Conservation (phyloP, 2,329 filamentous ascomycete genomes). For the Cephalotrichum gorgonifer region DNA sequence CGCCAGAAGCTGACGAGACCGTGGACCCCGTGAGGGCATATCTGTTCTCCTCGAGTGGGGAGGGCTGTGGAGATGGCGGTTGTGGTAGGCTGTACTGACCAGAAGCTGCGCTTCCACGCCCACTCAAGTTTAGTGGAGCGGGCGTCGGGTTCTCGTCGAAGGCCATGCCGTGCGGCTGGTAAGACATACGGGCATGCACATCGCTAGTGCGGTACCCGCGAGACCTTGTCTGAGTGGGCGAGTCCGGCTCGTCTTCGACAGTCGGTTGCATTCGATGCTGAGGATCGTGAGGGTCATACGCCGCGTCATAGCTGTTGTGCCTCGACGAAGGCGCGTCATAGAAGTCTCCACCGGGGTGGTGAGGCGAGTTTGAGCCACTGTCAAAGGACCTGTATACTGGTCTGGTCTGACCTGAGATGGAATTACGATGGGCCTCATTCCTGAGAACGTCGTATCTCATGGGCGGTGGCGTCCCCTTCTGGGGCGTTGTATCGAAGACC, state of each 20-base stretch:
- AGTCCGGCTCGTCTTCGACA: constrained; percentile 54
- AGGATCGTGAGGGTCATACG: constrained; percentile 33
- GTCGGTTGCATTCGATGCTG: constrained; percentile 48
- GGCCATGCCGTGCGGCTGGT: constrained; percentile 18
- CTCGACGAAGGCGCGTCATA: constrained; percentile 28
- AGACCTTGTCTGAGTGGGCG: constrained; percentile 11
- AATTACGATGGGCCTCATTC: constrained; percentile 45
- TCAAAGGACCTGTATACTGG: constrained; percentile 43
- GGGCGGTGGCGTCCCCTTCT: constrained; percentile 30
- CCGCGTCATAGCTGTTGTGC: constrained; percentile 40
- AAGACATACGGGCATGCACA: background rate
- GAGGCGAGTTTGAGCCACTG: constrained; percentile 14
- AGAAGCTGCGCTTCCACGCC: constrained; percentile 18
- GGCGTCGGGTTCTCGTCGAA: constrained; percentile 30
- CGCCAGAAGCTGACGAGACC: background rate
- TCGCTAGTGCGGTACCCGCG: background rate
- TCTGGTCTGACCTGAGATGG: constrained; percentile 34
- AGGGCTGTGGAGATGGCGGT: background rate
- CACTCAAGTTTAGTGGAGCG: constrained; percentile 32
- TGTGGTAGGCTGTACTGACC: constrained; percentile 14
- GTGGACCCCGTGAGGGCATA: background rate
- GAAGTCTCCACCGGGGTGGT: constrained; percentile 5
- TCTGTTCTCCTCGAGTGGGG: background rate
- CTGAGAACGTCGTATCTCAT: constrained; percentile 51
- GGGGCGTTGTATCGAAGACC: constrained; percentile 28